Conservation (phyloP, 2,329 filamentous ascomycete species). For the Coniochaeta hoffmannii region DNA sequence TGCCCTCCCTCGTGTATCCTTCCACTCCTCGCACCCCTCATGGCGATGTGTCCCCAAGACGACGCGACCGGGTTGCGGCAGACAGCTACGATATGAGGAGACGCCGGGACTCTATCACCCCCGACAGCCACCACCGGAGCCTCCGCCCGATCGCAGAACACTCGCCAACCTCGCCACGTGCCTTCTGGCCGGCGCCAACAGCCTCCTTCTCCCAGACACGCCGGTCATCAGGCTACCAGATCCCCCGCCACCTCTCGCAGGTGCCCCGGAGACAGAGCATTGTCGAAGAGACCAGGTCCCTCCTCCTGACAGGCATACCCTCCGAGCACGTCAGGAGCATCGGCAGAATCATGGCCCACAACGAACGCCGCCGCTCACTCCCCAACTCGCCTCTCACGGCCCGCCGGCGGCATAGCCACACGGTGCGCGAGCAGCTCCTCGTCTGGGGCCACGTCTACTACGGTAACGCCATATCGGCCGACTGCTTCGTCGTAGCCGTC, state of each 20-base stretch:
- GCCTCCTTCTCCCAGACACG: constrained; percentile 10
- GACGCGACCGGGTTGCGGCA: constrained; percentile 26
- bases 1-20: constrained; percentile 27
- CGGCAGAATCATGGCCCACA: constrained; percentile 3
- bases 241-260: constrained; percentile 6
- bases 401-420: constrained; percentile 13
- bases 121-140: constrained; percentile 6
- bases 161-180: constrained; percentile 8
- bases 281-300: constrained; percentile 21
- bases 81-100: constrained; percentile 23
- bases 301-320: constrained; percentile 20
- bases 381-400: constrained; percentile 6
- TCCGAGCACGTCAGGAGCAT: constrained; percentile 7
- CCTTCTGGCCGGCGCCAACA: constrained; percentile 7
- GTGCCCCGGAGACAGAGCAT: constrained; percentile 18
- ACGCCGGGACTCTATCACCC: constrained; percentile 11
- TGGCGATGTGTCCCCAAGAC: constrained; percentile 25
- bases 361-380: constrained; percentile 19
- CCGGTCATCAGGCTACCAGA: constrained; percentile 6
- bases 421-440: constrained; percentile 26
- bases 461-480: constrained; percentile 31
- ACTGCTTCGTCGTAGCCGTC: constrained; percentile 37
- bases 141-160: constrained; percentile 23
- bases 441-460: constrained; percentile 34
- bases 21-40: constrained; percentile 15